Conservation (phyloP, 176 grass and related monocot species). For the Rhynchospora tenuis region DNA sequence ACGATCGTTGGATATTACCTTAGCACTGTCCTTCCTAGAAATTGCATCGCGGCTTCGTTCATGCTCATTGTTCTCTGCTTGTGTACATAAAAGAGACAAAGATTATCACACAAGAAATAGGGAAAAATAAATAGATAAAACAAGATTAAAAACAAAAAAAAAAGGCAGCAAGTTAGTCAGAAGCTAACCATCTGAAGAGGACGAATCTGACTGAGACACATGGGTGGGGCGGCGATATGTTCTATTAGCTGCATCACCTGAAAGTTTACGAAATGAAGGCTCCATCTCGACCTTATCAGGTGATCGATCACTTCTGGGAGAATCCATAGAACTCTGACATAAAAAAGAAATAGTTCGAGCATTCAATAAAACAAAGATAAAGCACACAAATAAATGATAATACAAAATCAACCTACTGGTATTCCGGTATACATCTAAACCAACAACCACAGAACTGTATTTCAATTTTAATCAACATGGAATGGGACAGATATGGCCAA, state of each 20-base stretch:
- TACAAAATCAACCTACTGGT: not conserved
- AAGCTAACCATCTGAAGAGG: constrained; percentile 22
- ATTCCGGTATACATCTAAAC: not conserved
- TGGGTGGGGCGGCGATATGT: constrained; percentile 14
- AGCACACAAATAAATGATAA: not conserved
- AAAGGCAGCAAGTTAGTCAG: not conserved
- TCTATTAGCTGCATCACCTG: constrained; percentile 16
- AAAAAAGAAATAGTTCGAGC: not conserved
- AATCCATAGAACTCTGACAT: not conserved
- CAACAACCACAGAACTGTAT: not conserved
- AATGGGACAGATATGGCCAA: not conserved
- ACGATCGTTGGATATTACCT: not conserved
- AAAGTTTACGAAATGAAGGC: constrained; percentile 21
- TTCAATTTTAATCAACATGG: not conserved
- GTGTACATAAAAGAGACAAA: not conserved
- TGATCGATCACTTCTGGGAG: not conserved
- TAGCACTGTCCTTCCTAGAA: not conserved
- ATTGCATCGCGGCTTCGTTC: not conserved
- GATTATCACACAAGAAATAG: not conserved
- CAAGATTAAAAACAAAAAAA: not conserved
- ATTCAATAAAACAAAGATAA: not conserved
- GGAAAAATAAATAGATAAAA: not conserved
- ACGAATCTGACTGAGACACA: constrained; percentile 12
- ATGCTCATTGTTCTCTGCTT: constrained; percentile 3
- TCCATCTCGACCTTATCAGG: constrained; percentile 11